phyloP scores from a whole-genome alignment of 441 rosid species.

The Theobroma grandiflorum region DNA sequence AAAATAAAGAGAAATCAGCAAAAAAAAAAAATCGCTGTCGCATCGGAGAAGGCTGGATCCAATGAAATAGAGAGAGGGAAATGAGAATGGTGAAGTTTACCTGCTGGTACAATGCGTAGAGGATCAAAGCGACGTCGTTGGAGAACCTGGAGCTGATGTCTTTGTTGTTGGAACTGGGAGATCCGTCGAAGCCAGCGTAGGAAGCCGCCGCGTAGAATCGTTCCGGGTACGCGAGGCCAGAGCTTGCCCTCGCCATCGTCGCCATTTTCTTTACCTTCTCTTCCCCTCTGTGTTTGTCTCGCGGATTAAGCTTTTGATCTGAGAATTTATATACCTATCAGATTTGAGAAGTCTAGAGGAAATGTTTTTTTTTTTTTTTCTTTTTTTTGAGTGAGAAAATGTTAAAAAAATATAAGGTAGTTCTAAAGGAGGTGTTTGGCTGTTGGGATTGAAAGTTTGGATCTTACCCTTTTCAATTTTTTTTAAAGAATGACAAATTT shows the following conservation, averaged over 20 bases:
- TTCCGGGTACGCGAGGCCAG: constrained; percentile 97
- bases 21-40: constrained; percentile 7
- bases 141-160: constrained; percentile 76
- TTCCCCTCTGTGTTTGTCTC: background rate
- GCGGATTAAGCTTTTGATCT: constrained; percentile 14
- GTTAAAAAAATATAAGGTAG: background rate
- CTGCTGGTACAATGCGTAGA: constrained; percentile 94
- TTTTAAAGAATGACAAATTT: no score
- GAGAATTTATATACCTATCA: constrained; percentile 4
- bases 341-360: constrained; percentile 1
- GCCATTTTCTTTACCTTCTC: constrained; percentile 24
- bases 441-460: background rate
- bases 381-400: background rate
- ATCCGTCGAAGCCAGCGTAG: constrained; percentile 93
- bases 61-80: constrained; percentile 1
- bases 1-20: background rate
- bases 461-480: background rate
- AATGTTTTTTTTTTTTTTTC: background rate
- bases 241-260: constrained; percentile 92
- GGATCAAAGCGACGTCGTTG: constrained; percentile 84
- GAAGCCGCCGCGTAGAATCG: constrained; percentile 94
- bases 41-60: constrained; percentile 44
- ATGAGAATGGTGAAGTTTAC: constrained; percentile 39
- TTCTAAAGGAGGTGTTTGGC: background rate
- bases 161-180: constrained; percentile 59